phyloP scores from a whole-genome alignment of 306 rosid genomes.

The Castanopsis chinensis region DNA sequence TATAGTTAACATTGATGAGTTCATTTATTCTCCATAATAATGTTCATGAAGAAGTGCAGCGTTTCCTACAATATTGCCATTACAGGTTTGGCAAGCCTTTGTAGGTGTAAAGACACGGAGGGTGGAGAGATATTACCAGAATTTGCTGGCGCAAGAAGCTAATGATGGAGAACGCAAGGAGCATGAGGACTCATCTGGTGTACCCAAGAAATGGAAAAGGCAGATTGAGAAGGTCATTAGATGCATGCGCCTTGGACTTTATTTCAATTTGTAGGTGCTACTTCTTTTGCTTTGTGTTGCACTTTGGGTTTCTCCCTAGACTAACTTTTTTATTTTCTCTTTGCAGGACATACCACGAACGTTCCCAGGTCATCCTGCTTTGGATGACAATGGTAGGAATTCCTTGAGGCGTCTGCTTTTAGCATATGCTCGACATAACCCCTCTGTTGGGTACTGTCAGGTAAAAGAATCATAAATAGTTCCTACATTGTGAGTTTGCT shows the following conservation, averaged over 20 bases:
- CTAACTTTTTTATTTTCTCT: constrained; percentile 32
- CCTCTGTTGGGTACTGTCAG: constrained; percentile 95
- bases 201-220: constrained; percentile 78
- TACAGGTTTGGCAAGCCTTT: constrained; percentile 99
- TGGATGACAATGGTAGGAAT: constrained; percentile 79
- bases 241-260: constrained; percentile 90
- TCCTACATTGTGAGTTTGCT: constrained; percentile 12
- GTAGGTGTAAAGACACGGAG: constrained; percentile 80
- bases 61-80: constrained; percentile 45
- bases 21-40: constrained; percentile 20
- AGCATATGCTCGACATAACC: constrained; percentile 95
- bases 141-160: constrained; percentile 67
- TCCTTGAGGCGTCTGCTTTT: constrained; percentile 85
- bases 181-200: constrained; percentile 45
- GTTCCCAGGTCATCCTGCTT: constrained; percentile 98
- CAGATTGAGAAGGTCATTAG: constrained; percentile 99
- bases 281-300: constrained; percentile 63
- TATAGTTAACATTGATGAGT: constrained; percentile 33
- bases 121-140: constrained; percentile 70
- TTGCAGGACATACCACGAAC: constrained; percentile 95
- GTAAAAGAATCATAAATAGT: constrained; percentile 40
- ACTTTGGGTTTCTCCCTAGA: constrained; percentile 48
- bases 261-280: constrained; percentile 86
- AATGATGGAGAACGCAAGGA: constrained; percentile 38
- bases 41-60: constrained; percentile 23